Evolutionary conservation across 306 rosid species (phyloP), one percentile per base, ranked within the genome.

Genomic region (Rubus parviflorus): DNA sequence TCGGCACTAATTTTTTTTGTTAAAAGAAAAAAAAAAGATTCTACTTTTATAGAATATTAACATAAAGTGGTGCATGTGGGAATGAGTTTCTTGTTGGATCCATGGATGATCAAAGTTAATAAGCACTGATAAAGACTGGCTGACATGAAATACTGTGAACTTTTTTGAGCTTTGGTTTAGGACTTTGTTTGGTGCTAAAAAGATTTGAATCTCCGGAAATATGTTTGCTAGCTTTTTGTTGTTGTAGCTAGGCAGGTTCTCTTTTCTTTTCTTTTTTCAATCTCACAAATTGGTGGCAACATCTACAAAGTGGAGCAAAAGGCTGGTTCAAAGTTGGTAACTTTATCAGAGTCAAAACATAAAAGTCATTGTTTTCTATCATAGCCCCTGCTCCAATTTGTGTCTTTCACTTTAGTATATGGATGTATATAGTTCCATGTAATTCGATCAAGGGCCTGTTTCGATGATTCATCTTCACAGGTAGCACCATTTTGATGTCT

Each of bases 311-410:
- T 87, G 87, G 85, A 81, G 81, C 75, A 89, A 84, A 91, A 89
- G 85, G 86, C 87, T 79, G 91, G 86, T 81, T 76, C 64, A 68
- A 68, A 81, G 84, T 40, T 75, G 76, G 69, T 51, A 72, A 81
- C 93, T 89, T 89, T 89, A 81, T 81, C 88, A 81, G 85, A 81
- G 93, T 89, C 93, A 89, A 88, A 89, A 60, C 90, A 56, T 71
- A 74, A 85, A 61, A 87, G 86, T 84, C 91, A 88, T 56, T 82
- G 68, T 68, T 67, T 81, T 83, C 68, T 70, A 76, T 11, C 3
- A 47, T 45, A 72, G 57, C 75, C 75, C 66, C 41, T 63, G 71
- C 45, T 73, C 80, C 68, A 35, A 23, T 58, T 12, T 20, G 54
- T 84, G 81, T 76, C 82, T 58, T 80, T 72, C 45, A 71, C 66